Base-by-base conservation (phyloP, 2,329 filamentous ascomycete genomes). In the Bipolaris bicolor region DNA sequence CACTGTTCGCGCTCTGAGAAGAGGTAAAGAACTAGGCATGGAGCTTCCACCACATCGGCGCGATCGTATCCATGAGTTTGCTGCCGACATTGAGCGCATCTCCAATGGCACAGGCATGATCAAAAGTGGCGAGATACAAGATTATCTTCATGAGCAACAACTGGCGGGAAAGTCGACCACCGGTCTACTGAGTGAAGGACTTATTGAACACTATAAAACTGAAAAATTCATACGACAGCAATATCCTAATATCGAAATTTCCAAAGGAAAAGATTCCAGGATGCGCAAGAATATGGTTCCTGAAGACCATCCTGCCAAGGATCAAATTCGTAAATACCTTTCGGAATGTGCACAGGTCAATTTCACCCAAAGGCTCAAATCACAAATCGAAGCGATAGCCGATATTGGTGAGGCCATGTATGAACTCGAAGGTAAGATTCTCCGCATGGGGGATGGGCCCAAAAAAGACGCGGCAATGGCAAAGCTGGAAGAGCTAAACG, bases 401-500 rank as follows among this genome's bases (percentile, higher is more conserved):
- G 66, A 71, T 40, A 45, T 71, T 3, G 71, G 60, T 7, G 69
- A 74, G 46, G 55, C 63, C 22, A 53, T 75, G 29, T 72, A 73
- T 50, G 10, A 64, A 0, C 55, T 67, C n/a, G 74, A 76, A 59
- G 68, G 68, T 40, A 44, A 62, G 20, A 60, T 70, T n/a, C 47
- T 72, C 2, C 49, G 49, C 18, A 63, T 66, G 60, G 6, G 51
- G 43, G 64, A 71, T 13, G 69, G 67, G 3, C 36, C 57, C 13
- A 36, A 68, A 24, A 72, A 69, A 53, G 60, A 68, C 1, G 50
- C 50, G 7, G 47, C 62, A 13, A 54, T 69, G 41, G 69, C 78
- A 5, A 77, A 79, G 7, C 66, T 77, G 1, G 66, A 83, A 6
- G 68, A 81, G 43, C 55, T 69, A 0, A 65, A 69, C 3, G 56